Conservation (phyloP, 108 stramenopile species). For the Cyclotella distinguenda region DNA sequence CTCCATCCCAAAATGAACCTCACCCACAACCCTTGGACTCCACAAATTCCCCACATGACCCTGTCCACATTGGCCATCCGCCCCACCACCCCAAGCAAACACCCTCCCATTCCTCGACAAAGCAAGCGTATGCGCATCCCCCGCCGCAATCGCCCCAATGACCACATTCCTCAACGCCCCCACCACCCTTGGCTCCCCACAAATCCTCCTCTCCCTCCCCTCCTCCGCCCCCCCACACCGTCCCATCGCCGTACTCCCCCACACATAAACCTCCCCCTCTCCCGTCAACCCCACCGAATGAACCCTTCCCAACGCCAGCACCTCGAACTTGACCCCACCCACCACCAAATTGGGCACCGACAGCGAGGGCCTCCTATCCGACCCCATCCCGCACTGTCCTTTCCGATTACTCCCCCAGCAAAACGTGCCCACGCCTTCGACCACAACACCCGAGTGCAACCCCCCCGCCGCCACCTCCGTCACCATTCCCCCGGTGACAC, state of each 20-base stretch:
- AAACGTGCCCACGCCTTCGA: slow-evolving; percentile 56
- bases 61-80: slow-evolving; percentile 94
- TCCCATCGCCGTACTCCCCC: slow-evolving; percentile 77
- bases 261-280: slow-evolving; percentile 72
- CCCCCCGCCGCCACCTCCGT: slow-evolving; percentile 67
- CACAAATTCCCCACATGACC: slow-evolving; percentile 59
- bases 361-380: slow-evolving; percentile 53
- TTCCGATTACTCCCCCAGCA: slow-evolving; percentile 81
- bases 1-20: slow-evolving; percentile 48
- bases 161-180: slow-evolving; percentile 62
- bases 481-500: slow-evolving; percentile 55
- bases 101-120: slow-evolving; percentile 83
- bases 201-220: slow-evolving; percentile 44
- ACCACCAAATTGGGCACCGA: slow-evolving; percentile 44
- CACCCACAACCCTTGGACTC: slow-evolving; percentile 32
- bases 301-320: slow-evolving; percentile 60
- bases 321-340: slow-evolving; percentile 50
- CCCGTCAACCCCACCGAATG: slow-evolving; percentile 71
- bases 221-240: slow-evolving; percentile 58
- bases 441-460: slow-evolving; percentile 52
- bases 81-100: slow-evolving; percentile 88
- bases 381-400: slow-evolving; percentile 63
- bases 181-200: slow-evolving; percentile 57
- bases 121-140: slow-evolving; percentile 92
- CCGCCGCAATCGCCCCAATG: slow-evolving; percentile 77